phyloP scores from a whole-genome alignment of 176 grass and related monocot genomes.

The Pharus latifolius region DNA sequence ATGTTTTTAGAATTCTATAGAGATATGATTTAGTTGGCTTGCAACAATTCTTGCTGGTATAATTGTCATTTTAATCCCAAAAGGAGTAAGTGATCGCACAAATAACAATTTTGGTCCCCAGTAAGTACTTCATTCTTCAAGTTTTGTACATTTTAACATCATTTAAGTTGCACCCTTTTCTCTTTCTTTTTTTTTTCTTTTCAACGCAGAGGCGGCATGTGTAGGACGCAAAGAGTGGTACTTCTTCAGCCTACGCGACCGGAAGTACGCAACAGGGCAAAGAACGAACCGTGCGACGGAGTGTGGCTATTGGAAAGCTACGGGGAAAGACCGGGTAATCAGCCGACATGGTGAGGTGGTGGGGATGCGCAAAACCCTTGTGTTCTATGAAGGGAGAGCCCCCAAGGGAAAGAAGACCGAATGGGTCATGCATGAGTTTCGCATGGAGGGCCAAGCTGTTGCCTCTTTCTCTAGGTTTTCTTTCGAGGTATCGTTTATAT shows the following conservation, averaged over 20 bases:
- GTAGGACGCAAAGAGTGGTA: constrained; percentile 54
- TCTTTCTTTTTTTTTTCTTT: no score
- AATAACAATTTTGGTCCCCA: no score
- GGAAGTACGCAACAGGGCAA: constrained; percentile 62
- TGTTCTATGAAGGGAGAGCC: constrained; percentile 60
- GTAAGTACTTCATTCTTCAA: no score
- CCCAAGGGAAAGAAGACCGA: constrained; percentile 58
- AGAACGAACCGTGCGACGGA: constrained; percentile 62
- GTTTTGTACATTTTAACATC: no score
- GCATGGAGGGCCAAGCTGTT: constrained; percentile 13
- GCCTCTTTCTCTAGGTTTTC: constrained; percentile 15
- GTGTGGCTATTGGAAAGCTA: constrained; percentile 64
- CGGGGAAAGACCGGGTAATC: constrained; percentile 47
- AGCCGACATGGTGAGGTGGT: not conserved
- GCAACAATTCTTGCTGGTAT: no score
- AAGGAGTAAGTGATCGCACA: no score
- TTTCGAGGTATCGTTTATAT: no score
- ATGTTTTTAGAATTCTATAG: no score
- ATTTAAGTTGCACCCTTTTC: no score
- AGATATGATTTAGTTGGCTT: no score
- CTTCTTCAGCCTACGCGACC: constrained; percentile 63
- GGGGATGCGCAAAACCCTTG: constrained; percentile 73
- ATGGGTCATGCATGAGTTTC: constrained; percentile 79
- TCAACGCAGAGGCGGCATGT: constrained; percentile 15
- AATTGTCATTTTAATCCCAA: no score